Conservation (phyloP, 2,329 filamentous ascomycete species). For the Pestalotiopsis sp. region DNA sequence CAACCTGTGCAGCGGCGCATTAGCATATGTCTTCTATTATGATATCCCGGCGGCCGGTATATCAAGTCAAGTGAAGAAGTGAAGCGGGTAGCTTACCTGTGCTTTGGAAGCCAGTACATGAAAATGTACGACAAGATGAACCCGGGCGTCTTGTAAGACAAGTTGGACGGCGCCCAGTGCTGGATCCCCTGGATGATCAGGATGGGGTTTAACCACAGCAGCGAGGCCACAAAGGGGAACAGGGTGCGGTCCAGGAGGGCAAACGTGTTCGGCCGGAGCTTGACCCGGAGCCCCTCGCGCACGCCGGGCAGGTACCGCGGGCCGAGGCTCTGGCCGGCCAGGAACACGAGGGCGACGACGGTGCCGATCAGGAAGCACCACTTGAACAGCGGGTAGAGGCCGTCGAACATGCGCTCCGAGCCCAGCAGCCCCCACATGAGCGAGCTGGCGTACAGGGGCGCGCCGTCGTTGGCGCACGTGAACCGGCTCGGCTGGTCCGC, state of each 20-base stretch:
- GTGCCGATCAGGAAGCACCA: constrained; percentile 47
- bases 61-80: not conserved
- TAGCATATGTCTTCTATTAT: too few relatives aligned
- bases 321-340: constrained; percentile 33
- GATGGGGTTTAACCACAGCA: constrained; percentile 43
- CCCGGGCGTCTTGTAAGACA: constrained; percentile 44
- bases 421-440: constrained; percentile 40
- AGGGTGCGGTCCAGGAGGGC: constrained; percentile 36
- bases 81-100: constrained; percentile 20
- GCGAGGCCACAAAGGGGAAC: constrained; percentile 38
- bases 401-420: constrained; percentile 40
- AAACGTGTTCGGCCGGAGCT: constrained; percentile 33
- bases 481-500: constrained; percentile 30
- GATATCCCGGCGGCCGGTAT: not conserved
- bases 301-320: constrained; percentile 36
- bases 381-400: constrained; percentile 42
- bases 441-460: constrained; percentile 31
- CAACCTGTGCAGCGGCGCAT: not conserved
- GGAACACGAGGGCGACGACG: constrained; percentile 36
- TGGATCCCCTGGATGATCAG: constrained; percentile 43
- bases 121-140: constrained; percentile 42
- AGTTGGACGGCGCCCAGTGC: constrained; percentile 44
- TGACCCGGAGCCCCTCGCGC: constrained; percentile 30
- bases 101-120: constrained; percentile 43
- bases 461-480: constrained; percentile 29